Evolutionary conservation across 495 filamentous ascomycete species (phyloP).

Genomic region (Talaromyces nanjingensis): DNA sequence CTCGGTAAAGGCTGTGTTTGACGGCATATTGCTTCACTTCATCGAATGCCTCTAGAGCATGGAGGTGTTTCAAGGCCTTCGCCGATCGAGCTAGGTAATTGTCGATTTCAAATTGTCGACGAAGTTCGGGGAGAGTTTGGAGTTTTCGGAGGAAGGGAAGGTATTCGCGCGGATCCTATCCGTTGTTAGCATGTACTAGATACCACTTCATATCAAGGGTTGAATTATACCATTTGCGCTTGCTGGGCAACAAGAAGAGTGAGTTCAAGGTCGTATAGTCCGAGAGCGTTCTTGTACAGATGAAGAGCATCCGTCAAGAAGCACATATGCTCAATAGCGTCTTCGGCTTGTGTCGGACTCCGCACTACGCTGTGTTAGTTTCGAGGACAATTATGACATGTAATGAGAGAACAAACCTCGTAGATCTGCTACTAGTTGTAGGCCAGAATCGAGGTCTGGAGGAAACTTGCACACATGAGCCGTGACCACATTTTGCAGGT

Average conservation of each 20-base stretch:
- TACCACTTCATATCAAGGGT: not conserved
- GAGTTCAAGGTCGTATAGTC: constrained; percentile 85
- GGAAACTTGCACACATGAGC: constrained; percentile 90
- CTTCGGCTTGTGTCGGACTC: constrained; percentile 63
- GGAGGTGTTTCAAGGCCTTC: constrained; percentile 74
- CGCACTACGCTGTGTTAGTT: constrained; percentile 32
- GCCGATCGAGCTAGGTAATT: constrained; percentile 66
- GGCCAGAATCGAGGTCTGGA: constrained; percentile 79
- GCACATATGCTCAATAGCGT: constrained; percentile 90
- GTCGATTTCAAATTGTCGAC: constrained; percentile 78
- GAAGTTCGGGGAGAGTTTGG: constrained; percentile 59
- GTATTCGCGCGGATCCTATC: constrained; percentile 82
- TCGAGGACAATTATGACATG: constrained; percentile 13
- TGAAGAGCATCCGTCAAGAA: constrained; percentile 90
- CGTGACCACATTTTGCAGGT: constrained; percentile 89
- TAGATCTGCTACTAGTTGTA: constrained; percentile 68
- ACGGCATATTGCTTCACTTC: constrained; percentile 67
- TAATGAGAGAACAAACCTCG: constrained; percentile 39
- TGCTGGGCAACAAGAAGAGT: constrained; percentile 88
- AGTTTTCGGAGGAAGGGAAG: constrained; percentile 86
- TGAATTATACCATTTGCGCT: constrained; percentile 61
- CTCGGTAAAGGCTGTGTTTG: constrained; percentile 71
- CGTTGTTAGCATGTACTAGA: constrained; percentile 5
- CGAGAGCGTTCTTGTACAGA: constrained; percentile 86
- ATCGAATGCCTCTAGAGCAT: constrained; percentile 59